Evolutionary conservation across 352 stramenopile species (phyloP).

Genomic region (Phytophthora cajani): DNA sequence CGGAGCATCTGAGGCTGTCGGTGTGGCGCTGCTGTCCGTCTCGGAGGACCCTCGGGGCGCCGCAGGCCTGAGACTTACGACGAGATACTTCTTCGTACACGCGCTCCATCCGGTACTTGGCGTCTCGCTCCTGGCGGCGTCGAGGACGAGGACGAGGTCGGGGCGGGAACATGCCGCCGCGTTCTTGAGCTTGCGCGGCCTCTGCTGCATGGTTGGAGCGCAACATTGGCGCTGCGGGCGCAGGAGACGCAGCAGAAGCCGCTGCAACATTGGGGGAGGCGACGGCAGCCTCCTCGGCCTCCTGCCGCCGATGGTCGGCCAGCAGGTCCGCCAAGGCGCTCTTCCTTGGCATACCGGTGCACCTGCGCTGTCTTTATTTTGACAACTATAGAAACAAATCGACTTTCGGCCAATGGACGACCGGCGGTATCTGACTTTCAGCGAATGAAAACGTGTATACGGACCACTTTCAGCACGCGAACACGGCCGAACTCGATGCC

Average conservation of each 20-base stretch:
- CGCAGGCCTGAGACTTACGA: conserved; percentile 37
- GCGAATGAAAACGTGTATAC: conserved; percentile 30
- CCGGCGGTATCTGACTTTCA: conserved; percentile 6
- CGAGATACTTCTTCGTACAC: conserved; percentile 60
- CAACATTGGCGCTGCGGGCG: background rate
- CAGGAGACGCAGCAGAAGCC: background rate
- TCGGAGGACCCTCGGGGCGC: conserved; percentile 30
- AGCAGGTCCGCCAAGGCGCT: conserved; percentile 37
- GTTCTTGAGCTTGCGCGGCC: conserved; percentile 12
- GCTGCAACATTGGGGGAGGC: background rate
- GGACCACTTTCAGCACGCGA: conserved; percentile 5
- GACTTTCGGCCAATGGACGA: conserved; percentile 20
- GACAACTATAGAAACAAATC: conserved; percentile 7
- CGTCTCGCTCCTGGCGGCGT: conserved; percentile 25
- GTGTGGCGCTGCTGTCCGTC: conserved; percentile 35
- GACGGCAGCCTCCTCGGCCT: conserved; percentile 1
- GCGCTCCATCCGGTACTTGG: conserved; percentile 57
- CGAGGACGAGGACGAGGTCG: conserved; percentile 9
- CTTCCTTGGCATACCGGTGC: conserved; percentile 35
- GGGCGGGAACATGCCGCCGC: conserved; percentile 4
- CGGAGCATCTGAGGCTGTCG: conserved; percentile 18
- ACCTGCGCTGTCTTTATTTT: conserved; percentile 35
- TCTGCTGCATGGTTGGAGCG: conserved; percentile 20
- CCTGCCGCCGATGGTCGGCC: conserved; percentile 35
- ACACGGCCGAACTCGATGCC: background rate